phyloP scores from a whole-genome alignment of 805 yeast species.

The Candida golubevii region DNA sequence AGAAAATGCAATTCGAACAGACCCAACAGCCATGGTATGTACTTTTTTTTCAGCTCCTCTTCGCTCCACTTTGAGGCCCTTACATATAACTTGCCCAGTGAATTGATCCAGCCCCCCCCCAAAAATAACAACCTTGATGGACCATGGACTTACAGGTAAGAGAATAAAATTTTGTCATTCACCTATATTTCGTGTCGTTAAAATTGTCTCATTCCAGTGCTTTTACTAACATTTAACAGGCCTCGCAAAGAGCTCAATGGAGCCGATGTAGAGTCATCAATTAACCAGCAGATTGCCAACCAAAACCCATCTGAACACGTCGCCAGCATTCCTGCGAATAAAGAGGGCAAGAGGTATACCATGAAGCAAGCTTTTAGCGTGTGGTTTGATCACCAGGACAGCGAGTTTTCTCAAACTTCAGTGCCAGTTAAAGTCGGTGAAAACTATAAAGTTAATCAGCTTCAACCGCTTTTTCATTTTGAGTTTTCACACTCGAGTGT shows the following conservation, averaged over 20 bases:
- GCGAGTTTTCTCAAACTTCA: slow-evolving; percentile 16
- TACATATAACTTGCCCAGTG: no score
- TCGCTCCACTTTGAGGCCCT: no score
- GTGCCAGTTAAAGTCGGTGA: slow-evolving; percentile 19
- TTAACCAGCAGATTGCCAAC: neutral
- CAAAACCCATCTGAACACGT: slow-evolving; percentile 3
- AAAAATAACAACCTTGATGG: no score
- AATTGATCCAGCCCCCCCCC: no score
- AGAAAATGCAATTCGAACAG: slow-evolving; percentile 10
- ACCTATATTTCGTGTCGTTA: no score
- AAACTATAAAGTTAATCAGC: slow-evolving; percentile 27
- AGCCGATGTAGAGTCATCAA: slow-evolving; percentile 1
- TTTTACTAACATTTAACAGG: slow-evolving; percentile 3
- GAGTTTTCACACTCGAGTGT: slow-evolving; percentile 21
- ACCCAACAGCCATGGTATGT: slow-evolving; percentile 16
- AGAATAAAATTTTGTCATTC: no score
- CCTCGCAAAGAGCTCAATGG: slow-evolving; percentile 15
- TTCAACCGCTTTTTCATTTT: slow-evolving; percentile 35
- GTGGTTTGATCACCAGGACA: slow-evolving; percentile 38
- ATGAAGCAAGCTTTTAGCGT: slow-evolving; percentile 51
- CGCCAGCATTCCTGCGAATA: slow-evolving; percentile 31
- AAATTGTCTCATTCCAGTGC: no score
- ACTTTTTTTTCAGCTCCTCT: neutral
- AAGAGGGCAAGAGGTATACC: slow-evolving; percentile 42
- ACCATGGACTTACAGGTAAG: no score